These are phyloP conservation scores for Aspergillus fijiensis DNA, from an alignment of 2,329 filamentous ascomycete species.

Conservation along the genomic window DNA sequence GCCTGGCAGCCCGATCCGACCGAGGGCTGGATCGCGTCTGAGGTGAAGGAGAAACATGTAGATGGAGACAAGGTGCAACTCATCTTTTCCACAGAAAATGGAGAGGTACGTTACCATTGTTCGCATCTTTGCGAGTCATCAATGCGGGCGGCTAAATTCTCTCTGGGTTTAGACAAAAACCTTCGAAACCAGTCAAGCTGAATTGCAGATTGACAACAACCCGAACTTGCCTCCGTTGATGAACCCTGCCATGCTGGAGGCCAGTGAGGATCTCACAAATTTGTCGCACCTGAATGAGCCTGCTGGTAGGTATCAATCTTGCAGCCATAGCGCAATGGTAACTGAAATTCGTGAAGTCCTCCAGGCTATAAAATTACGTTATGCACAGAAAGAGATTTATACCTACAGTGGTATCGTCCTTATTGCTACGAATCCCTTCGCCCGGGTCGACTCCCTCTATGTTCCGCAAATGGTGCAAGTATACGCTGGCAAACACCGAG, in stretches of 20 bases:
- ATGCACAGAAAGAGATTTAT: conserved; percentile 98
- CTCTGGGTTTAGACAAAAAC: conserved; percentile 64
- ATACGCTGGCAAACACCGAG: conserved; percentile 93
- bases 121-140: not conserved
- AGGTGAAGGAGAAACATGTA: conserved; percentile 81
- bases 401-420: conserved; percentile 98
- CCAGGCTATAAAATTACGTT: conserved; percentile 95
- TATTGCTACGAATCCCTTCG: conserved; percentile 97
- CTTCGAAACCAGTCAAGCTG: conserved; percentile 73
- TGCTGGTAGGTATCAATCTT: conserved; percentile 64
- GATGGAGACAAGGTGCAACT: conserved; percentile 85
- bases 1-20: conserved; percentile 96
- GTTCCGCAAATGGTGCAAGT: conserved; percentile 99
- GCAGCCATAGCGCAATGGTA: conserved; percentile 3
- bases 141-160: conserved; percentile 10
- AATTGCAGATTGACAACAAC: conserved; percentile 74
- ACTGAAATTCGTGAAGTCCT: conserved; percentile 62
- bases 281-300: conserved; percentile 97
- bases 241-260: conserved; percentile 98
- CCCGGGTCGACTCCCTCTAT: conserved; percentile 94
- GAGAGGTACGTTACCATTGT: conserved; percentile 64
- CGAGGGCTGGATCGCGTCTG: conserved; percentile 96
- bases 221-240: conserved; percentile 84
- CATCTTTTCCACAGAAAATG: conserved; percentile 86
- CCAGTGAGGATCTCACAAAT: conserved; percentile 96